Conservation (phyloP, 768 basidiomycete species). For the Leccinum truebloodii region DNA sequence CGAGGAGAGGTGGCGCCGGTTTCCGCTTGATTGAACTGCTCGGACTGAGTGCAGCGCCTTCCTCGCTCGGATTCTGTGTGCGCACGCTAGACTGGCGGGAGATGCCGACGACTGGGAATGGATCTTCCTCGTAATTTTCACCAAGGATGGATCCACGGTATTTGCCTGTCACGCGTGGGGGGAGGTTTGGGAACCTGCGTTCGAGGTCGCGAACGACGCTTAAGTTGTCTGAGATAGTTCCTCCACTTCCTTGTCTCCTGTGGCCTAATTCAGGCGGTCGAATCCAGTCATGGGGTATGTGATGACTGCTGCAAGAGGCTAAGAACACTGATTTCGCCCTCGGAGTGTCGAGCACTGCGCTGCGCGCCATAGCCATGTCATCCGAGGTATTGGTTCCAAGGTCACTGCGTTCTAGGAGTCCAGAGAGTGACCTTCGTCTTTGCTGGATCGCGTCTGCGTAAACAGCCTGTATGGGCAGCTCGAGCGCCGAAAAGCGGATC, state of each 20-base stretch:
- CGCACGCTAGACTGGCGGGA: constrained; percentile 26
- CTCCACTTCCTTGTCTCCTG: constrained; percentile 23
- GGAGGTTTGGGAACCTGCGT: constrained; percentile 54
- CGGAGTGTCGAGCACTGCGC: constrained; percentile 6
- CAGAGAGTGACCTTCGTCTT: constrained; percentile 17
- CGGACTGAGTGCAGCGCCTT: constrained; percentile 15
- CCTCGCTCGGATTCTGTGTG: constrained; percentile 13
- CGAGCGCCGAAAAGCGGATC: constrained; percentile 55
- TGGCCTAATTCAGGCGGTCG: constrained; percentile 10
- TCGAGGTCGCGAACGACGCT: constrained; percentile 52
- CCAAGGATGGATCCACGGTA: constrained; percentile 28
- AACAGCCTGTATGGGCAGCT: constrained; percentile 36
- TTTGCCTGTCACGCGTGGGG: constrained; percentile 35
- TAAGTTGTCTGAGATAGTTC: constrained; percentile 43
- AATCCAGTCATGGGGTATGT: constrained; percentile 14
- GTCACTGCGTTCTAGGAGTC: constrained; percentile 2
- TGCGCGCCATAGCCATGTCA: constrained; percentile 13
- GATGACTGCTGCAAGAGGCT: neutral
- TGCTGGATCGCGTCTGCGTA: constrained; percentile 18
- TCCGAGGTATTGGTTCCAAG: constrained; percentile 9
- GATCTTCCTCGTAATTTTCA: constrained; percentile 25
- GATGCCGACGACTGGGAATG: constrained; percentile 24
- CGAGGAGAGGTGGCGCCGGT: constrained; percentile 32
- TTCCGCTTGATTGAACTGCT: constrained; percentile 33
- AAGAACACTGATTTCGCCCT: constrained; percentile 17